Conservation (phyloP, 441 rosid genomes). For the Heliophila coronopifolia region DNA sequence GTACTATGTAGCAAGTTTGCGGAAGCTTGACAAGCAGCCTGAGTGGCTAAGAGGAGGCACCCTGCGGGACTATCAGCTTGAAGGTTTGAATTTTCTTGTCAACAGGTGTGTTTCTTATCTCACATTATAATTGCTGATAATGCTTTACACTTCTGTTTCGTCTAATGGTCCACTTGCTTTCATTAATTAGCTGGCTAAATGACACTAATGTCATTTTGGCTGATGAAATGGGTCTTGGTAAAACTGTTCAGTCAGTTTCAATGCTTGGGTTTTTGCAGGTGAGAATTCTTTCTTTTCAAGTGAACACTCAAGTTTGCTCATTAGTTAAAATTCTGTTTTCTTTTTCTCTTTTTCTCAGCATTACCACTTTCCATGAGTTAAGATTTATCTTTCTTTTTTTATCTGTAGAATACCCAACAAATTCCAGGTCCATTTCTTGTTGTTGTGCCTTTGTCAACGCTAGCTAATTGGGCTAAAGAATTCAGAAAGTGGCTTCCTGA, state of each 20-base stretch:
- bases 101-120: constrained; percentile 63
- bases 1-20: constrained; percentile 59
- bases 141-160: constrained; percentile 19
- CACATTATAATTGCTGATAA: neutral
- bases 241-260: constrained; percentile 99
- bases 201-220: constrained; percentile 99
- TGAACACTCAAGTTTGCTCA: constrained; percentile 16
- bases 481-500: constrained; percentile 97
- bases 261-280: constrained; percentile 99
- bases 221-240: constrained; percentile 99
- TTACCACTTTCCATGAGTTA: constrained; percentile 11
- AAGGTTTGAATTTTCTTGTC: constrained; percentile 96
- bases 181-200: constrained; percentile 80
- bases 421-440: constrained; percentile 98
- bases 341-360: constrained; percentile 3
- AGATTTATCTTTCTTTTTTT: constrained; percentile 18
- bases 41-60: constrained; percentile 96
- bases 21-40: constrained; percentile 99
- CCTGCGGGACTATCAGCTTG: constrained; percentile 98
- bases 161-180: constrained; percentile 21
- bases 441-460: constrained; percentile 92
- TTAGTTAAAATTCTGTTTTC: neutral
- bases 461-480: constrained; percentile 99
- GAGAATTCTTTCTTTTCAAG: constrained; percentile 11
- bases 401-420: constrained; percentile 82